phyloP scores from a whole-genome alignment of 2,329 filamentous ascomycete species.

The Cladophialophora exuberans region DNA sequence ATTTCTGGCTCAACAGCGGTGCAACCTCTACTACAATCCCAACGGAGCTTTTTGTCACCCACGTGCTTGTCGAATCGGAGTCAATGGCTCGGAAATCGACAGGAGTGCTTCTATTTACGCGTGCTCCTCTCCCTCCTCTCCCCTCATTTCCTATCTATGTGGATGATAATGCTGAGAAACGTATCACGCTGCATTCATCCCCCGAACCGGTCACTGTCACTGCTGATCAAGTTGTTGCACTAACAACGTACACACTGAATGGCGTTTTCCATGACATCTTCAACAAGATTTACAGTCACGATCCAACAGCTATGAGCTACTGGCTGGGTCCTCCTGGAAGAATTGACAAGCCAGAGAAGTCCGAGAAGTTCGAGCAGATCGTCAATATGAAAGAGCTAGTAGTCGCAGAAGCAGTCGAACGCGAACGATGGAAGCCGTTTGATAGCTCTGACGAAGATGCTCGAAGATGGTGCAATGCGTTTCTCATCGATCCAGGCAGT shows the following conservation, averaged over 20 bases:
- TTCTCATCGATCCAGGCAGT: constrained; percentile 60
- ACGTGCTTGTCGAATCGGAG: constrained; percentile 8
- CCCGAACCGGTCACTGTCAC: constrained; percentile 48
- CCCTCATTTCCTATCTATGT: constrained; percentile 74
- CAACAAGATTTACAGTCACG: constrained; percentile 77
- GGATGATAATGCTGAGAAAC: constrained; percentile 63
- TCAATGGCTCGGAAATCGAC: constrained; percentile 22
- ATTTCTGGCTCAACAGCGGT: constrained; percentile 62
- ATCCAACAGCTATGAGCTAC: constrained; percentile 71
- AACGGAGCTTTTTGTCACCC: constrained; percentile 19
- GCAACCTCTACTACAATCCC: constrained; percentile 7
- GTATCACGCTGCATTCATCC: constrained; percentile 57
- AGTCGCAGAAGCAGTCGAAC: constrained; percentile 37
- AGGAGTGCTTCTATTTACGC: constrained; percentile 72
- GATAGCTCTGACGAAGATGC: constrained; percentile 39
- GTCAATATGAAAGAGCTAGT: constrained; percentile 39
- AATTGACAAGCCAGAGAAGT: neutral
- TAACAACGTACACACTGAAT: constrained; percentile 75
- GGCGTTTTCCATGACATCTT: constrained; percentile 79
- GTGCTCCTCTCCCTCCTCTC: constrained; percentile 65
- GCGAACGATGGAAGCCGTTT: constrained; percentile 48
- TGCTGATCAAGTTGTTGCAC: constrained; percentile 50
- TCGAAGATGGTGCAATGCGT: constrained; percentile 51
- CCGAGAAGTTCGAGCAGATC: constrained; percentile 13
- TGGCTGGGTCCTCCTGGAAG: constrained; percentile 68